A percentile compares a stretch with the other conserved stretches of the same genome.
These are phyloP conservation scores for Mycena metata DNA, from an alignment of 768 basidiomycete genomes.

Conservation along the genomic window DNA sequence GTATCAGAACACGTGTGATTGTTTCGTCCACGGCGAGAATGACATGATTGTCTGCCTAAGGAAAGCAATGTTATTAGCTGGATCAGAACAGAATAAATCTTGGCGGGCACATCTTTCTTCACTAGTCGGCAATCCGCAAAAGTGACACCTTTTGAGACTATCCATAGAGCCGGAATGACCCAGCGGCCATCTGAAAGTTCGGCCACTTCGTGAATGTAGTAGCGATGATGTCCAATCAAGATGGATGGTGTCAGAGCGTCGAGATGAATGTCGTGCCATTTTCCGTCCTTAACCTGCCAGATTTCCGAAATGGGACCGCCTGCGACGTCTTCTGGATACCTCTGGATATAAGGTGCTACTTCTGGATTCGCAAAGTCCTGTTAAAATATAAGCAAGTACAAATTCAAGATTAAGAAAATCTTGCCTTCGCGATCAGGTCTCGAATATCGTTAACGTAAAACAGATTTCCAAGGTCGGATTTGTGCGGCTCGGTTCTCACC, in stretches of 20 bases:
- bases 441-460: conserved; percentile 26
- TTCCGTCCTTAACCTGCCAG: conserved; percentile 45
- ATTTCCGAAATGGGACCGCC: conserved; percentile 47
- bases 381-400: too few species aligned
- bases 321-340: conserved; percentile 47
- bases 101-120: background rate
- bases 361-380: conserved; percentile 52
- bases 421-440: conserved; percentile 10
- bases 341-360: conserved; percentile 42
- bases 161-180: conserved; percentile 19
- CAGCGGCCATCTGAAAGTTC: background rate
- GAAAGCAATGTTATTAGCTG: background rate
- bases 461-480: conserved; percentile 20
- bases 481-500: conserved; percentile 22
- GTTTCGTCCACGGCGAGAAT: background rate
- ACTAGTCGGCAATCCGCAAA: conserved; percentile 5
- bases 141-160: background rate
- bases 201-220: conserved; percentile 30
- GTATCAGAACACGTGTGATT: background rate
- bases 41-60: background rate
- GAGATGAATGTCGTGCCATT: conserved; percentile 41
- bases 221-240: conserved; percentile 42
- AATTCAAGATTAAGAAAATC: too few species aligned
- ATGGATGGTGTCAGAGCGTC: conserved; percentile 43
- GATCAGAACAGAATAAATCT: too few species aligned